A percentile compares a stretch with the other conserved stretches of the same genome.
Conservation (phyloP, 2,329 filamentous ascomycete species). For the Emergomyces africanus region DNA sequence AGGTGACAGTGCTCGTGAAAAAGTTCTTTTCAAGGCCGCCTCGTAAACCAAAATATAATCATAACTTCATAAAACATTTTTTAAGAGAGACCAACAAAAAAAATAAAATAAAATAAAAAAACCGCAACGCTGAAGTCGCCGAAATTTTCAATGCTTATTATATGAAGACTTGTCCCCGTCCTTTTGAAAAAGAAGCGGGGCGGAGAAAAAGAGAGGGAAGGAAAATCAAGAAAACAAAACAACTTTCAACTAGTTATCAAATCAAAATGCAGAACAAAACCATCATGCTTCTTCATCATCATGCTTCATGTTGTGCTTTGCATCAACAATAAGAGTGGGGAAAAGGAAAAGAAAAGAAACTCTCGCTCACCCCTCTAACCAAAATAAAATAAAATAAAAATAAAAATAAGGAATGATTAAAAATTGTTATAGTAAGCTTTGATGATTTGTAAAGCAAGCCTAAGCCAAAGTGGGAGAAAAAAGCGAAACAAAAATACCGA, state of each 20-base stretch:
- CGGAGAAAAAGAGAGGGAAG: background rate
- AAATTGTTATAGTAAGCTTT: no score
- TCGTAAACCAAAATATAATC: no score
- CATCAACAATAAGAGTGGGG: background rate
- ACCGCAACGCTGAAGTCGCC: no score
- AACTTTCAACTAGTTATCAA: background rate
- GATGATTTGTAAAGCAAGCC: no score
- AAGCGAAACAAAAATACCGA: background rate
- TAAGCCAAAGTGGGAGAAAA: background rate
- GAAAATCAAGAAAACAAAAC: background rate
- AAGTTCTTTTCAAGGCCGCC: no score
- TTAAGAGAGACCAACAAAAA: no score
- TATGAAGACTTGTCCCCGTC: no score
- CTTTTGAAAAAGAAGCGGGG: no score
- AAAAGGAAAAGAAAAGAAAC: background rate
- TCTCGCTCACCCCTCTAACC: background rate
- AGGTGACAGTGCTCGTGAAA: no score
- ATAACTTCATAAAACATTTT: no score
- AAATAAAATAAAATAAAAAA: no score
- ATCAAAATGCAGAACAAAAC: background rate
- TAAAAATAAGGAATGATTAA: background rate
- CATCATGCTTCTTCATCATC: background rate
- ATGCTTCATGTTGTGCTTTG: background rate
- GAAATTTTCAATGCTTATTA: no score
- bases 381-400: background rate